Conservation (phyloP, 2,329 filamentous ascomycete genomes). For the Monosporascus sp. region DNA sequence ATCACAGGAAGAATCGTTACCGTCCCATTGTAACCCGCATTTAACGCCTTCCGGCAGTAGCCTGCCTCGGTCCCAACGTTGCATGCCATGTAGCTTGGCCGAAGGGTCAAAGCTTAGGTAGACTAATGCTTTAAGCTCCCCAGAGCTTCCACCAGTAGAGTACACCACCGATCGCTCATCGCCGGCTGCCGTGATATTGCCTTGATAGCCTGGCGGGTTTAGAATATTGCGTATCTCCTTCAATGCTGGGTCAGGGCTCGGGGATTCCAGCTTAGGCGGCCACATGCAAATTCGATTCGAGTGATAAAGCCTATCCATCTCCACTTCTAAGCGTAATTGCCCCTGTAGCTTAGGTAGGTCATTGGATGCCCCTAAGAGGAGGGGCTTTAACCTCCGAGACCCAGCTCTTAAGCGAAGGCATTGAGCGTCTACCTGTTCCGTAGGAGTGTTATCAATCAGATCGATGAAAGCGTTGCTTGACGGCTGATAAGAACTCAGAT, state of each 20-base stretch:
- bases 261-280: slow-evolving; percentile 16
- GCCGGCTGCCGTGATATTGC: slow-evolving; percentile 14
- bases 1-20: neutral
- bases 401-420: slow-evolving; percentile 46
- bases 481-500: slow-evolving; percentile 49
- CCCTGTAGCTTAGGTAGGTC: neutral
- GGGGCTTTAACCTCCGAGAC: slow-evolving; percentile 33
- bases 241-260: slow-evolving; percentile 5
- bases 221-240: slow-evolving; percentile 16
- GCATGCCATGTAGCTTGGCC: slow-evolving; percentile 16
- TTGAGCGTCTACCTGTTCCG: slow-evolving; percentile 26
- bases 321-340: slow-evolving; percentile 1
- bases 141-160: slow-evolving; percentile 12
- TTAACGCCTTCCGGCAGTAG: slow-evolving; percentile 12
- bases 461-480: slow-evolving; percentile 53
- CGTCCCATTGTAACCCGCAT: neutral
- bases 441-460: slow-evolving; percentile 46
- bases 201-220: slow-evolving; percentile 14
- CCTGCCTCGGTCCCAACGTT: slow-evolving; percentile 9
- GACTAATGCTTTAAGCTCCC: slow-evolving; percentile 17
- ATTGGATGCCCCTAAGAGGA: neutral
- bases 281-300: slow-evolving; percentile 20
- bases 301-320: slow-evolving; percentile 7
- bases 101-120: slow-evolving; percentile 25
- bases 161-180: slow-evolving; percentile 25